Percentiles rank a stretch among this genome's conserved stretches.
phyloP scores from a whole-genome alignment of 225 moss, liverwort and hornwort species.

The Bryoerythrophyllum caledonicum region DNA sequence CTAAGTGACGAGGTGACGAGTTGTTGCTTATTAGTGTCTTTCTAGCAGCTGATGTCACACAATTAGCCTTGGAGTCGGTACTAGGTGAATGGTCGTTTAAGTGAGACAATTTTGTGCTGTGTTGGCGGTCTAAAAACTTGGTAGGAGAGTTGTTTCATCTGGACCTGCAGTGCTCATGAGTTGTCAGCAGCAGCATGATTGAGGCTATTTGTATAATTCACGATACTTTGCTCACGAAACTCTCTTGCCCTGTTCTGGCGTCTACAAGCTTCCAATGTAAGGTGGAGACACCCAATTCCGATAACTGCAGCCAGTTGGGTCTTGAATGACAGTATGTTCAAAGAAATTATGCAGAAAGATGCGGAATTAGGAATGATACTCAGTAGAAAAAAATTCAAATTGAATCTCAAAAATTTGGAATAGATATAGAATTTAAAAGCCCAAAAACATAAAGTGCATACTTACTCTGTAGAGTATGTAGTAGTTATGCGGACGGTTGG shows the following conservation, averaged over 20 bases:
- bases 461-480: too few relatives aligned
- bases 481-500: too few relatives aligned
- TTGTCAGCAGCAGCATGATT: constrained; percentile 24
- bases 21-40: constrained; percentile 13
- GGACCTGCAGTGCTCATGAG: constrained; percentile 23
- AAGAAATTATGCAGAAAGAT: too few relatives aligned
- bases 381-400: too few relatives aligned
- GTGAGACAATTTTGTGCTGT: constrained; percentile 44
- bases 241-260: neutral
- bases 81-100: constrained; percentile 27
- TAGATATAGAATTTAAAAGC: too few relatives aligned
- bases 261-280: neutral
- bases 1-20: constrained; percentile 24
- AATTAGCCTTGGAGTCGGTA: constrained; percentile 22
- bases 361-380: too few relatives aligned
- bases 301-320: too few relatives aligned
- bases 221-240: neutral
- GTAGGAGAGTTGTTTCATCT: constrained; percentile 32
- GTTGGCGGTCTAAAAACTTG: constrained; percentile 20
- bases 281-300: too few relatives aligned
- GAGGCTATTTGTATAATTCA: constrained; percentile 36
- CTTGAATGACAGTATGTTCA: too few relatives aligned
- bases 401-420: too few relatives aligned
- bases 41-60: constrained; percentile 25
- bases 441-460: too few relatives aligned